Evolutionary conservation across 306 rosid species (phyloP).

Genomic region (Cicer arietinum): DNA sequence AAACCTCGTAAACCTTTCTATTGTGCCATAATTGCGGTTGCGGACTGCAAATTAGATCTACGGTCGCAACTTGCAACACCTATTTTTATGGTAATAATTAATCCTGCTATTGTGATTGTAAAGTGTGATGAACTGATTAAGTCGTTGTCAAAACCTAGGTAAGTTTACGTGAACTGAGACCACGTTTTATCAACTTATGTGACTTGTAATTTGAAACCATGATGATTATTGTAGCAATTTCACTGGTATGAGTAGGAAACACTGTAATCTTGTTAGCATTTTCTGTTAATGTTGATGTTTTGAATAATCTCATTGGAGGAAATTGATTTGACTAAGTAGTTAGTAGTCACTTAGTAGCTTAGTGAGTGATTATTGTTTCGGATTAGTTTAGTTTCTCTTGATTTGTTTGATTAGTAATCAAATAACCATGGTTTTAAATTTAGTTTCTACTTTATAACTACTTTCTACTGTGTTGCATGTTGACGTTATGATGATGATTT

Average conservation of each 20-base stretch:
- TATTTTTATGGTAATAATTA: background rate
- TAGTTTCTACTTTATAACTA: background rate
- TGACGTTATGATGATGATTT: background rate
- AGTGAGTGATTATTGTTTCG: slow-evolving; percentile 18
- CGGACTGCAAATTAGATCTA: too few species aligned
- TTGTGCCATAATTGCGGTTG: too few species aligned
- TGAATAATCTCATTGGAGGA: slow-evolving; percentile 15
- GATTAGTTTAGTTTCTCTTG: slow-evolving; percentile 28
- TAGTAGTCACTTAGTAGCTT: background rate
- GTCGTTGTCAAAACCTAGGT: background rate
- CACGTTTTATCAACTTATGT: background rate
- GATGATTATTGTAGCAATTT: slow-evolving; percentile 14
- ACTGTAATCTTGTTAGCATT: slow-evolving; percentile 24
- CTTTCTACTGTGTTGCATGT: background rate
- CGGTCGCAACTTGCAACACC: too few species aligned
- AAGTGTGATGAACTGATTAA: background rate
- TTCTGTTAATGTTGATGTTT: background rate
- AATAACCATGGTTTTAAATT: background rate
- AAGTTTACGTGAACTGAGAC: background rate
- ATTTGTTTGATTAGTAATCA: slow-evolving; percentile 32
- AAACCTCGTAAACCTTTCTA: too few species aligned
- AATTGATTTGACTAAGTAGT: slow-evolving; percentile 36
- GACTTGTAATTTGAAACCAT: slow-evolving; percentile 9
- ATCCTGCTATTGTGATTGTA: slow-evolving; percentile 10
- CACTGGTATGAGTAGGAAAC: slow-evolving; percentile 8